Evolutionary conservation across 176 grass and related monocot species (phyloP), one percentile per base, ranked within the genome.

Genomic region (Carex littledalei): DNA sequence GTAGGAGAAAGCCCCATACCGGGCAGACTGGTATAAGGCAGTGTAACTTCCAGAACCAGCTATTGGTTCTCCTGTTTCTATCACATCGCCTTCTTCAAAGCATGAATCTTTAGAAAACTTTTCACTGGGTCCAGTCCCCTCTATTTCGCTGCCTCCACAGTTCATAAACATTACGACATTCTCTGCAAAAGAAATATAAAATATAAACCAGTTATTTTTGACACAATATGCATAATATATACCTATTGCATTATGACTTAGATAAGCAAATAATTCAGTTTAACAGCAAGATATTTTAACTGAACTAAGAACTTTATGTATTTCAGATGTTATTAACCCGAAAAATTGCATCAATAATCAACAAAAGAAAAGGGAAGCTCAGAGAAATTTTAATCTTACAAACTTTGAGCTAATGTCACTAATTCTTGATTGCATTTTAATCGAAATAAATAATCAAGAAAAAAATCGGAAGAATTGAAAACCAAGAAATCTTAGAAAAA

Each of bases 1-100:
- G 86, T 99, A 99, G 87, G 67, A 91, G 87, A 99, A 99, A 67
- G 84, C 61, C 20, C 96, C 96, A 24, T 92, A 92, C 17, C 96
- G 84, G 6, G 91, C 93, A 20, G 91, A 99, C 74, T 88, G 86
- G 68, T 99, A 99, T 29, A 99, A 87, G 8, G 63, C 87, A 3
- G 90, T 88, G 52, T 62, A 91, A 67, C 92, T 90, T 14, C 96
- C 93, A 37, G 86, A 80, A 72, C 93, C 90, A n/a, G 47, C 35
- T 88, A 99, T 95, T 2, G 2, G 39, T 57, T 99, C 96, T 26
- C 87, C 83, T 0, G 96, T 99, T 45, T 92, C 84, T 65, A 89
- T 94, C 6, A 88, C 73, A 78, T 94, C 93, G 17, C 96, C 96
- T 85, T 90, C 96, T 86, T 94, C 82, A 60, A 95, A 99, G 67